Conservation (phyloP, 2,329 filamentous ascomycete species). For the Aspergillus oerlinghausenensis region DNA sequence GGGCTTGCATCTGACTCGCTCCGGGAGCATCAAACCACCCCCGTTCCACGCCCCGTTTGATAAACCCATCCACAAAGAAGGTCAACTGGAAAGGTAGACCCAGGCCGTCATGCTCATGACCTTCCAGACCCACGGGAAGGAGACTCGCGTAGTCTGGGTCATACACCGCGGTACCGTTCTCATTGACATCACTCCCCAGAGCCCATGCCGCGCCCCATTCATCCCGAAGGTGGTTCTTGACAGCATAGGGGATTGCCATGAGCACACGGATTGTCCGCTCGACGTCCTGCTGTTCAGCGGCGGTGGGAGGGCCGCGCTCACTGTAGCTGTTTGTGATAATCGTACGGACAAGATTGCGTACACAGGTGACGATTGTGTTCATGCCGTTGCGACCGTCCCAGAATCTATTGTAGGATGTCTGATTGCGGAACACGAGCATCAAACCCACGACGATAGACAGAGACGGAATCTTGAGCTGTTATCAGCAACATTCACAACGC, state of each 20-base stretch:
- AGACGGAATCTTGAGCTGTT: constrained; percentile 47
- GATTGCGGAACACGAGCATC: constrained; percentile 64
- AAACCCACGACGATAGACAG: constrained; percentile 63
- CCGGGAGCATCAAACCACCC: constrained; percentile 59
- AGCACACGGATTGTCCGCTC: constrained; percentile 56
- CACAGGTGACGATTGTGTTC: constrained; percentile 52
- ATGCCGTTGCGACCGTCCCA: constrained; percentile 58
- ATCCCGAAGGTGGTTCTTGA: constrained; percentile 60
- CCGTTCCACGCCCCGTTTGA: constrained; percentile 52
- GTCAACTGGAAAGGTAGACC: constrained; percentile 58
- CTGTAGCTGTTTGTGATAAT: constrained; percentile 49
- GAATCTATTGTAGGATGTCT: constrained; percentile 61
- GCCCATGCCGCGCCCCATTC: constrained; percentile 53
- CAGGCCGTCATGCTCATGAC: constrained; percentile 56
- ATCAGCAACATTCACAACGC: background rate
- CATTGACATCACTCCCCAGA: constrained; percentile 27
- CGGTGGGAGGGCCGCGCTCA: constrained; percentile 26
- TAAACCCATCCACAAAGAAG: constrained; percentile 57
- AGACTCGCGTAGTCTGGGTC: constrained; percentile 49
- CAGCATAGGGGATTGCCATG: constrained; percentile 58
- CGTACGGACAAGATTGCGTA: constrained; percentile 56
- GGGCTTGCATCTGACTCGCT: constrained; percentile 53
- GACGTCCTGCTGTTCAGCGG: constrained; percentile 51
- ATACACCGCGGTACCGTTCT: constrained; percentile 26
- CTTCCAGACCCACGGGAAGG: constrained; percentile 47